These are phyloP conservation scores for Tarenaya hassleriana DNA, from an alignment of 345 rosid species.

Conservation along the genomic window DNA sequence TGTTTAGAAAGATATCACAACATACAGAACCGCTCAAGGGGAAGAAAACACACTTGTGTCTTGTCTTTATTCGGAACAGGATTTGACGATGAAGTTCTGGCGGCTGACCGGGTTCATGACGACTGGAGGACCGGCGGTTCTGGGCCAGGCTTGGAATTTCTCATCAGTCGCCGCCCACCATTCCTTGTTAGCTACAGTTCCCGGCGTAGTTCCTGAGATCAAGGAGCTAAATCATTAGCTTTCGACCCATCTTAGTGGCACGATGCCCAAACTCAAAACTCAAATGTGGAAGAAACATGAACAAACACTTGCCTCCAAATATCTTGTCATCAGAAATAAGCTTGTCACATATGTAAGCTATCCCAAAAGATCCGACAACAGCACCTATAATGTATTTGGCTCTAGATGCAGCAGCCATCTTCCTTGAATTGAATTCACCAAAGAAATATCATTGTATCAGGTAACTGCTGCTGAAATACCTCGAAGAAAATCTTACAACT, in stretches of 20 bases:
- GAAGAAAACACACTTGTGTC: too few species aligned
- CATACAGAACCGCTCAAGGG: too few species aligned
- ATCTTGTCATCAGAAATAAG: slow-evolving; percentile 55
- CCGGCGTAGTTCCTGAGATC: slow-evolving; percentile 61
- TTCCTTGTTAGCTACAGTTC: slow-evolving; percentile 55
- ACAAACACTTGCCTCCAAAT: slow-evolving; percentile 51
- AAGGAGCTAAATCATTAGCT: background rate
- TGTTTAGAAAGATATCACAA: too few species aligned
- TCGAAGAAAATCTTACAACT: too few species aligned
- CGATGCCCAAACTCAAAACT: background rate
- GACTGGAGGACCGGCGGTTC: slow-evolving; percentile 89
- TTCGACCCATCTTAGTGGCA: too few species aligned
- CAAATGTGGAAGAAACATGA: background rate
- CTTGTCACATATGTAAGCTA: slow-evolving; percentile 54
- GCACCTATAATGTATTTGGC: slow-evolving; percentile 47
- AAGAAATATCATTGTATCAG: background rate
- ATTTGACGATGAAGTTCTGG: slow-evolving; percentile 79
- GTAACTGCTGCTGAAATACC: too few species aligned
- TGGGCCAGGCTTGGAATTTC: slow-evolving; percentile 95
- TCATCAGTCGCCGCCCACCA: slow-evolving; percentile 91
- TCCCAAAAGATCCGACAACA: slow-evolving; percentile 44
- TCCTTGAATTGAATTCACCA: slow-evolving; percentile 7
- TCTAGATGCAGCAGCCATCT: slow-evolving; percentile 17
- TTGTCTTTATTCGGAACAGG: slow-evolving; percentile 20
- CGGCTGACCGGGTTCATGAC: slow-evolving; percentile 94